Conservation (phyloP, 169 alveolate species). For the Plasmodium cynomolgi region DNA sequence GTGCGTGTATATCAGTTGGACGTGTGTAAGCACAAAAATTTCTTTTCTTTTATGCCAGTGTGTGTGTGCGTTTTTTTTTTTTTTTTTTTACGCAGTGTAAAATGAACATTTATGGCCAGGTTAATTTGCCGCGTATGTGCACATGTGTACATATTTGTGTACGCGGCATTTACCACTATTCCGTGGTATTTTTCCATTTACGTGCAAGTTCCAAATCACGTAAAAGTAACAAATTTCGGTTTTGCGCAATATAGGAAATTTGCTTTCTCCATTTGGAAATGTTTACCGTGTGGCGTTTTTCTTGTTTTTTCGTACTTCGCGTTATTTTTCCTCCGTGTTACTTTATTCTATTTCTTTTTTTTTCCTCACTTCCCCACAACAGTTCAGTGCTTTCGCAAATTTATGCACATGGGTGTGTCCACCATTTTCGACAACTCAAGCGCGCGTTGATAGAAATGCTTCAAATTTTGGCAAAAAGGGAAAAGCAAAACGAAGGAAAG, state of each 20-base stretch:
- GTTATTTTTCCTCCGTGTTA: background rate
- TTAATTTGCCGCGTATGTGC: slow-evolving; percentile 3
- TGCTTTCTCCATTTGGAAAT: slow-evolving; percentile 22
- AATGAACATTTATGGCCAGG: slow-evolving; percentile 1
- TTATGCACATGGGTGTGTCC: slow-evolving; percentile 73
- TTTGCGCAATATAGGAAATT: slow-evolving; percentile 27
- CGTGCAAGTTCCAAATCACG: background rate
- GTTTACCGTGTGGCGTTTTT: background rate
- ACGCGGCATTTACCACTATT: background rate
- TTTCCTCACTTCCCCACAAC: background rate
- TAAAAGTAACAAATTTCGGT: slow-evolving; percentile 3
- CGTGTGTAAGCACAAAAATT: background rate
- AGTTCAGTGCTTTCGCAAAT: background rate
- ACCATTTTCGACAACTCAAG: background rate
- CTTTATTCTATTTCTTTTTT: background rate
- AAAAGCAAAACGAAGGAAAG: background rate
- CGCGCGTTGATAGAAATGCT: background rate
- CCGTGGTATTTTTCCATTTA: background rate
- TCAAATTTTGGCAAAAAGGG: background rate
- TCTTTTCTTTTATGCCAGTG: background rate
- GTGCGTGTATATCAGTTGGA: background rate
- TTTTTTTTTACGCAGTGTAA: background rate
- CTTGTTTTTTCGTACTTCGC: background rate
- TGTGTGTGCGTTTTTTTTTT: slow-evolving; percentile 24
- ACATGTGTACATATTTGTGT: background rate